phyloP scores from a whole-genome alignment of 192 early-diverging fungal species.

The Backusella mclennaniae region DNA sequence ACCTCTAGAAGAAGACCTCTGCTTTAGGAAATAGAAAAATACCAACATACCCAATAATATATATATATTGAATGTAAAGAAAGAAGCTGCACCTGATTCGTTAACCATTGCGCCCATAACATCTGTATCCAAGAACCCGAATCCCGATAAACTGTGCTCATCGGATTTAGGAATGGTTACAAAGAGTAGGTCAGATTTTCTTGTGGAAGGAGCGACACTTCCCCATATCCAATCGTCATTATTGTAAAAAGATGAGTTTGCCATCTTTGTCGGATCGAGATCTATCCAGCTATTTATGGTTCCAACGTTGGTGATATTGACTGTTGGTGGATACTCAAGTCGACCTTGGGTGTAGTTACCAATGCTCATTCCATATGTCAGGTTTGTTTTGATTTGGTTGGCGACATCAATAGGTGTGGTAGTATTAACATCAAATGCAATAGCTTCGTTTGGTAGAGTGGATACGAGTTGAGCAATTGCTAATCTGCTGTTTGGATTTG shows the following conservation, averaged over 20 bases:
- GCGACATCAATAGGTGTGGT: slow-evolving; percentile 28
- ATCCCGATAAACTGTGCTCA: slow-evolving; percentile 10
- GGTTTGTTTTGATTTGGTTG: slow-evolving; percentile 30
- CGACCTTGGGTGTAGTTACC: slow-evolving; percentile 38
- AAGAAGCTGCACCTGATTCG: background rate
- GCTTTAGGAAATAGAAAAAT: background rate
- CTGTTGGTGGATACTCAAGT: slow-evolving; percentile 23
- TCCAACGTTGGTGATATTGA: slow-evolving; percentile 21
- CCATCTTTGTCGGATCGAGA: background rate
- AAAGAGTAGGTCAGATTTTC: background rate
- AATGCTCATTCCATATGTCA: slow-evolving; percentile 31
- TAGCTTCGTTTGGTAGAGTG: background rate
- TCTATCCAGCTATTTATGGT: background rate
- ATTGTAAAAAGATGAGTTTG: background rate
- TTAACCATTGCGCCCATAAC: slow-evolving; percentile 15
- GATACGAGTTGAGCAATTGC: slow-evolving; percentile 28
- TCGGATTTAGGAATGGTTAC: slow-evolving; percentile 12
- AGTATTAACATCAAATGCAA: slow-evolving; percentile 28
- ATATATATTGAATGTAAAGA: background rate
- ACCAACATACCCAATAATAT: background rate
- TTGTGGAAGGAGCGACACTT: background rate
- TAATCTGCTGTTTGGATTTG: slow-evolving; percentile 1
- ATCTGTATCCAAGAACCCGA: slow-evolving; percentile 27
- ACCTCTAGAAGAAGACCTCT: background rate
- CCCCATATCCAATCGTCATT: slow-evolving; percentile 22